Conservation (phyloP, 257 asterid genomes). For the Euphrasia confusa region DNA sequence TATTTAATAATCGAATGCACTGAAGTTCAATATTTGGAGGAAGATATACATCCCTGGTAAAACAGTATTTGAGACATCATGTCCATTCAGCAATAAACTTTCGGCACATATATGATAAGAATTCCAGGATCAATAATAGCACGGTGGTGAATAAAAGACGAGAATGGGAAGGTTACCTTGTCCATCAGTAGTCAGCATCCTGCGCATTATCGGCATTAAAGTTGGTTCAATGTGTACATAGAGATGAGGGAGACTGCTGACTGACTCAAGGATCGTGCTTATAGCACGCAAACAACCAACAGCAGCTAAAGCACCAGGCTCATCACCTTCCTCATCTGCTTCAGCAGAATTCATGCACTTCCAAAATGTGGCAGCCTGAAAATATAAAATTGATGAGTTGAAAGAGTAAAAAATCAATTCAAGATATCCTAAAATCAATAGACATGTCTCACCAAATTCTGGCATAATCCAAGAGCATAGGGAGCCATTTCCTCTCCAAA, state of each 20-base stretch:
- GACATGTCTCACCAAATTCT: slow-evolving; percentile 66
- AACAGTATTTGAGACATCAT: slow-evolving; percentile 6
- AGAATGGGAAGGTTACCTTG: slow-evolving; percentile 53
- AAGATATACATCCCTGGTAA: neutral
- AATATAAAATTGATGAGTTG: slow-evolving; percentile 15
- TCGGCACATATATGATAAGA: neutral
- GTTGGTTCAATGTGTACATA: slow-evolving; percentile 85
- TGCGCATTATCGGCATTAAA: slow-evolving; percentile 86
- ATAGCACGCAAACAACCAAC: slow-evolving; percentile 99
- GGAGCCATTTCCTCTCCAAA: slow-evolving; percentile 99
- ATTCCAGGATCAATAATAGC: slow-evolving; percentile 1
- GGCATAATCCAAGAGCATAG: slow-evolving; percentile 95
- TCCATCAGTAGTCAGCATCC: slow-evolving; percentile 96
- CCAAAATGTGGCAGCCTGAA: slow-evolving; percentile 98
- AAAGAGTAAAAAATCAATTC: slow-evolving; percentile 2
- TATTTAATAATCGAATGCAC: neutral
- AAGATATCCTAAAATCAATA: slow-evolving; percentile 11
- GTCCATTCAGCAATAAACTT: neutral
- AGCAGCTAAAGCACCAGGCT: slow-evolving; percentile 98
- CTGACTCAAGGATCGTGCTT: slow-evolving; percentile 96
- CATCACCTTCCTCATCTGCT: slow-evolving; percentile 95
- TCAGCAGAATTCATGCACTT: slow-evolving; percentile 90
- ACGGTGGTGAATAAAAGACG: slow-evolving; percentile 5
- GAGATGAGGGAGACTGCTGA: slow-evolving; percentile 86
- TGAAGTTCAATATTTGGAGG: neutral